A percentile compares a stretch with the other conserved stretches of the same genome.
These are phyloP conservation scores for Stellera chamaejasme DNA, from an alignment of 345 rosid species.

Conservation along the genomic window DNA sequence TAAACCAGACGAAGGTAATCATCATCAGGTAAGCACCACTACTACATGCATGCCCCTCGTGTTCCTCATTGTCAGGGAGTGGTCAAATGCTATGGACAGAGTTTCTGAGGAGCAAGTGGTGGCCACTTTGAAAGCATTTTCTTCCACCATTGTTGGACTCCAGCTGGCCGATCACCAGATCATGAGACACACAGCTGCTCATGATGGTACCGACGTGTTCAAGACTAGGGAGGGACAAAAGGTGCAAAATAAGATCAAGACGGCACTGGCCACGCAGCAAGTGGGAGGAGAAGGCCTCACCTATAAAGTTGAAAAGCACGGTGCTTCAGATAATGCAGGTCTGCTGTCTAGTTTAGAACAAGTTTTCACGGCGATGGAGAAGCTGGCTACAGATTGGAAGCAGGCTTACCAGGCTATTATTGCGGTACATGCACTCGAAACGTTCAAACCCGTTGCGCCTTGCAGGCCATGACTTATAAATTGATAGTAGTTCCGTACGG, in stretches of 20 bases:
- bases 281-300: not conserved
- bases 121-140: constrained; percentile 1
- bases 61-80: not conserved
- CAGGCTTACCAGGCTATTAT: constrained; percentile 26
- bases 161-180: constrained; percentile 5
- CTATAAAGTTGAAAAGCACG: constrained; percentile 4
- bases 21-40: no score
- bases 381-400: constrained; percentile 20
- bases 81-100: not conserved
- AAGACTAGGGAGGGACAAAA: constrained; percentile 9
- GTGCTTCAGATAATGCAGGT: constrained; percentile 8
- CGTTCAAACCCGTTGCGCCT: no score
- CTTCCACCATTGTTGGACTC: not conserved
- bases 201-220: constrained; percentile 24
- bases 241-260: constrained; percentile 20
- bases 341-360: constrained; percentile 24
- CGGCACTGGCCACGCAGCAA: constrained; percentile 11
- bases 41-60: no score
- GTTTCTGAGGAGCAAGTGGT: not conserved
- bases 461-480: no score
- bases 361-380: constrained; percentile 32
- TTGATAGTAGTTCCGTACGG: no score
- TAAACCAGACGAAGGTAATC: not conserved
- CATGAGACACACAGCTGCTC: constrained; percentile 20
- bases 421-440: not conserved